These are phyloP conservation scores for Tothia fuscella DNA, from an alignment of 2,329 filamentous ascomycete species.

Conservation along the genomic window DNA sequence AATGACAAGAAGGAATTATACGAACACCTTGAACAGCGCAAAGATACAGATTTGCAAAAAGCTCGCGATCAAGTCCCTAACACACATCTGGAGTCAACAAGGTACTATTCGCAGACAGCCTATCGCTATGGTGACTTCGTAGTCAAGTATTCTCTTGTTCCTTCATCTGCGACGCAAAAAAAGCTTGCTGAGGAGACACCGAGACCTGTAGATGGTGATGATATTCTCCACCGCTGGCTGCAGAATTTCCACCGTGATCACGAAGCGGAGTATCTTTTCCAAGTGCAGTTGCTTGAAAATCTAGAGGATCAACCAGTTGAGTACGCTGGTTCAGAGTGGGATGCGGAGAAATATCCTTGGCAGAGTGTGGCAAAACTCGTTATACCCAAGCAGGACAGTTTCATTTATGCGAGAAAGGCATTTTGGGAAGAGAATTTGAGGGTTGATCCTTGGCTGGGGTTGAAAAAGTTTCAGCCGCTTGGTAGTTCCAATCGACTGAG, in stretches of 20 bases:
- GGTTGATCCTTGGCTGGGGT: conserved; percentile 31
- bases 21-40: conserved; percentile 28
- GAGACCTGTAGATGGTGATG: no score
- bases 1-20: conserved; percentile 27
- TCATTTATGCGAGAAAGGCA: conserved; percentile 26
- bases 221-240: conserved; percentile 30
- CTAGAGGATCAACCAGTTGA: conserved; percentile 35
- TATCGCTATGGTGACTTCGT: conserved; percentile 38
- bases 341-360: conserved; percentile 35
- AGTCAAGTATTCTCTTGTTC: conserved; percentile 36
- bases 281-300: conserved; percentile 36
- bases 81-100: conserved; percentile 26
- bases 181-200: no score
- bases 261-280: conserved; percentile 32
- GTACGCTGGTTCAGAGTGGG: conserved; percentile 33
- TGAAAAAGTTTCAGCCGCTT: conserved; percentile 30
- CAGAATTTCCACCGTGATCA: conserved; percentile 27
- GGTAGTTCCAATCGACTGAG: conserved; percentile 29
- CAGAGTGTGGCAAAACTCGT: conserved; percentile 32
- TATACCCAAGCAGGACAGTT: conserved; percentile 31
- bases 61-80: conserved; percentile 29
- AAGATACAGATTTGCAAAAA: conserved; percentile 29
- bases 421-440: conserved; percentile 34
- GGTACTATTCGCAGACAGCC: conserved; percentile 35
- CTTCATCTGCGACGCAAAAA: conserved; percentile 28